Base-by-base conservation (phyloP, 345 rosid species). In the Excoecaria agallocha region DNA sequence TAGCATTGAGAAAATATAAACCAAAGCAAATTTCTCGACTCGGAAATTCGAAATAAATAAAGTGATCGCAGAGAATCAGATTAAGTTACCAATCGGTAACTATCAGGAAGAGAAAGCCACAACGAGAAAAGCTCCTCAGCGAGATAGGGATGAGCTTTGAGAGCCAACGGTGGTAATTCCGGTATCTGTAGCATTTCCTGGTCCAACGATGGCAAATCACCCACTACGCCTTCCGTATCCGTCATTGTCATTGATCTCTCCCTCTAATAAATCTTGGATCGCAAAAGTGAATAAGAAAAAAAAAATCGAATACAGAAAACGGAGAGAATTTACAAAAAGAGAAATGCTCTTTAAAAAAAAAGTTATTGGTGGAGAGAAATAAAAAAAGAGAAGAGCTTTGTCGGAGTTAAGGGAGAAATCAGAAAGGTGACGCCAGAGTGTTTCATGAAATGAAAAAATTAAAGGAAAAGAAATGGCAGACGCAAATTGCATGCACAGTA, bases 61-160 rank as follows among this genome's bases (percentile, higher is more conserved):
- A 24, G 12, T 20, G 37, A 66, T 45, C 1, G n/a, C 16, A 46
- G 8, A 9, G 9, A 66, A 46, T 0, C 48, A 46, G 16, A 11
- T 30, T 45, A 12, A 54, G 11, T 13, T 78, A 94, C 99, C 93
- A 91, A 87, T 54, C 90, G 89, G 73, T 79, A 82, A 76, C 90
- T 80, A 60, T 95, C 97, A 11, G 99, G 92, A 43, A 95, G 96
- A 5, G 98, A 81, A 74, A 95, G 96, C 99, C 99, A 93, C 84
- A 89, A 93, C 58, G 90, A 92, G 77, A 91, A 95, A 68, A 95
- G 92, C 73, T 79, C 83, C 77, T 89, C 90, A 0, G 90, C 87
- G 75, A 93, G 88, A 66, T 77, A 84, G 8, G 96, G 89, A 74
- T 87, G 83, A 16, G 97, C 87, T 84, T 91, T 89, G 48, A 95